A percentile compares a stretch with the other conserved stretches of the same genome.
Evolutionary conservation across 805 yeast genomes (phyloP).

Genomic region (Candida berthetii): DNA sequence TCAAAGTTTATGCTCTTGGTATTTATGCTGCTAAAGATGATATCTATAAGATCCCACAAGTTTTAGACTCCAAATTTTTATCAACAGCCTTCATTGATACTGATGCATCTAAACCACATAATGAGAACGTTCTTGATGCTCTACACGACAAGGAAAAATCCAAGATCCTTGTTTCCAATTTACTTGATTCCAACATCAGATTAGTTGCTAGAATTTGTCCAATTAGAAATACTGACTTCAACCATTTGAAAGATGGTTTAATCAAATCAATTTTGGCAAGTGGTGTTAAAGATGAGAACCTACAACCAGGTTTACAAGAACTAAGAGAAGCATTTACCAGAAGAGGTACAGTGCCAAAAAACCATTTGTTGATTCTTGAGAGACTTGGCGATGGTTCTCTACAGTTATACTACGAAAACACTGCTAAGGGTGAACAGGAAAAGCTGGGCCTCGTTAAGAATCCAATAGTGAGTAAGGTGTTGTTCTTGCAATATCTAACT

Average conservation of each 20-base stretch:
- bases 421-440: slow-evolving; percentile 25
- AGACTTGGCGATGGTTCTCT: slow-evolving; percentile 42
- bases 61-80: slow-evolving; percentile 37
- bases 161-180: slow-evolving; percentile 42
- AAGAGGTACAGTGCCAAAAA: slow-evolving; percentile 70
- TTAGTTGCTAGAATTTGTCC: slow-evolving; percentile 78
- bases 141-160: slow-evolving; percentile 49
- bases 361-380: slow-evolving; percentile 60
- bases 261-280: slow-evolving; percentile 72
- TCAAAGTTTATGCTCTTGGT: slow-evolving; percentile 87
- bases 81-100: slow-evolving; percentile 29
- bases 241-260: slow-evolving; percentile 85
- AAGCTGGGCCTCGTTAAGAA: slow-evolving; percentile 55
- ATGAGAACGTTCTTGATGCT: slow-evolving; percentile 33
- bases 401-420: slow-evolving; percentile 35
- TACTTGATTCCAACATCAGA: slow-evolving; percentile 54
- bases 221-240: slow-evolving; percentile 84
- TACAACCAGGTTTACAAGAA: slow-evolving; percentile 63
- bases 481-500: slow-evolving; percentile 71
- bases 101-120: slow-evolving; percentile 25
- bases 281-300: slow-evolving; percentile 38
- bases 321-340: slow-evolving; percentile 55
- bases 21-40: slow-evolving; percentile 69
- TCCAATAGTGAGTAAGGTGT: slow-evolving; percentile 57
- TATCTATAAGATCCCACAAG: slow-evolving; percentile 28